Evolutionary conservation across 2,329 filamentous ascomycete genomes (phyloP).

Genomic region (Anisogramma anomala): DNA sequence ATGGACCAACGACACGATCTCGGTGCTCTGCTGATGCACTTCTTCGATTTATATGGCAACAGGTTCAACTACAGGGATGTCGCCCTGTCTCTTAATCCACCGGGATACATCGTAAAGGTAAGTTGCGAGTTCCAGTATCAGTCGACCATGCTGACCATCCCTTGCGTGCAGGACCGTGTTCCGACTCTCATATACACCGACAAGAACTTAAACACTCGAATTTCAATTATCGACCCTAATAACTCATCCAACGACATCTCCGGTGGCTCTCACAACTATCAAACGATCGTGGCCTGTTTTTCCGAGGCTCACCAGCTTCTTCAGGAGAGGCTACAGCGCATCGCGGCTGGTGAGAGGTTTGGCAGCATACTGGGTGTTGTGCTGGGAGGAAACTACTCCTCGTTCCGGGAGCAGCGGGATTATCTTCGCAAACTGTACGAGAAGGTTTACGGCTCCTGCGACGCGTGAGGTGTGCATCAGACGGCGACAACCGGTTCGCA

Average conservation of each 20-base stretch:
- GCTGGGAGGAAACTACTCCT: conserved; percentile 66
- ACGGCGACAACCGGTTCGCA: neutral
- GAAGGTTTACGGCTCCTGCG: conserved; percentile 25
- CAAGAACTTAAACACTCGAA: too few relatives aligned
- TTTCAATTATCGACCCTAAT: conserved; percentile 90
- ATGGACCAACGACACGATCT: conserved; percentile 55
- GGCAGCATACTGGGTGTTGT: conserved; percentile 59
- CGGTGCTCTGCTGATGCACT: conserved; percentile 72
- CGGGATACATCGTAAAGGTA: conserved; percentile 68
- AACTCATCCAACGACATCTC: conserved; percentile 77
- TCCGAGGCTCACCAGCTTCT: conserved; percentile 48
- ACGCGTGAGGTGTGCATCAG: conserved; percentile 16
- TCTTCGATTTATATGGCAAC: conserved; percentile 82
- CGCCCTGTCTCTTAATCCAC: conserved; percentile 66
- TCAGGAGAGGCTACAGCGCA: conserved; percentile 42
- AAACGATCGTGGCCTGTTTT: conserved; percentile 59
- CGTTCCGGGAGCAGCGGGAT: conserved; percentile 58
- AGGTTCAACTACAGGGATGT: conserved; percentile 58
- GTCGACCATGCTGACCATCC: neutral
- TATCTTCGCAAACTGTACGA: conserved; percentile 45
- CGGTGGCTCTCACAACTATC: conserved; percentile 65
- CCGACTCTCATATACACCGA: too few relatives aligned
- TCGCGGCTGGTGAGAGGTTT: conserved; percentile 23
- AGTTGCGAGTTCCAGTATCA: conserved; percentile 17
- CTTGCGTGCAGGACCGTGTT: too few relatives aligned